A percentile compares a stretch with the other conserved stretches of the same genome.
phyloP scores from a whole-genome alignment of 2,329 filamentous ascomycete species.

The Penicillium glabrum region DNA sequence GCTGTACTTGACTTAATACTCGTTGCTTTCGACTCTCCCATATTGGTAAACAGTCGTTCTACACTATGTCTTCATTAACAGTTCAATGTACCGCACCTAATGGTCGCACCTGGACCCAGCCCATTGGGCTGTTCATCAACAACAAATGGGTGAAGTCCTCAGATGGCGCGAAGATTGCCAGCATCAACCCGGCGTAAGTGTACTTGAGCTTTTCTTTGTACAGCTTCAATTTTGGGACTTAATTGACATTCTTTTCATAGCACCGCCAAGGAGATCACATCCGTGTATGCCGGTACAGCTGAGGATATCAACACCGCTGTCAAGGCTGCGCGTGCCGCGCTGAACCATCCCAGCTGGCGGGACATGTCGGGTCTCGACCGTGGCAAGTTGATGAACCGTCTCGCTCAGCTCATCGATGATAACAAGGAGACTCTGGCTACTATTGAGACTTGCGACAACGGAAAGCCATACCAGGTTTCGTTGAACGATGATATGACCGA shows the following conservation, averaged over 20 bases:
- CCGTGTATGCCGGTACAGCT: slow-evolving; percentile 31
- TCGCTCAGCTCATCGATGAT: slow-evolving; percentile 63
- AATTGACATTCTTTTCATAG: not conserved
- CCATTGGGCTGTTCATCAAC: slow-evolving; percentile 46
- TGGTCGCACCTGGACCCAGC: slow-evolving; percentile 38
- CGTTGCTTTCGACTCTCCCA: slow-evolving; percentile 2
- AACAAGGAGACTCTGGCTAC: slow-evolving; percentile 60
- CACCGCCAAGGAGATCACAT: slow-evolving; percentile 24
- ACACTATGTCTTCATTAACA: slow-evolving; percentile 25
- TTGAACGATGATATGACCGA: slow-evolving; percentile 25
- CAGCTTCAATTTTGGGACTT: slow-evolving; percentile 15
- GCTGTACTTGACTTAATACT: slow-evolving; percentile 7
- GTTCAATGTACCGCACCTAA: slow-evolving; percentile 41
- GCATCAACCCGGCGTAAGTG: slow-evolving; percentile 34
- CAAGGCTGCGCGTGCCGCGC: slow-evolving; percentile 31
- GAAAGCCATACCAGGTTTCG: slow-evolving; percentile 50
- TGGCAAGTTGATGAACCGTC: slow-evolving; percentile 64
- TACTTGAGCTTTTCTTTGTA: not conserved
- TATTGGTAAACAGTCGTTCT: not conserved
- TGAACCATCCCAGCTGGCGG: slow-evolving; percentile 30
- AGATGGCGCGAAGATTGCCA: slow-evolving; percentile 37
- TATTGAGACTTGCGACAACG: slow-evolving; percentile 73
- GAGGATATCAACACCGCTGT: slow-evolving; percentile 37
- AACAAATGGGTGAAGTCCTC: slow-evolving; percentile 44
- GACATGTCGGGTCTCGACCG: slow-evolving; percentile 52